Base-by-base conservation (phyloP, 73 alveolate genomes). In the Stentor roeselii region DNA sequence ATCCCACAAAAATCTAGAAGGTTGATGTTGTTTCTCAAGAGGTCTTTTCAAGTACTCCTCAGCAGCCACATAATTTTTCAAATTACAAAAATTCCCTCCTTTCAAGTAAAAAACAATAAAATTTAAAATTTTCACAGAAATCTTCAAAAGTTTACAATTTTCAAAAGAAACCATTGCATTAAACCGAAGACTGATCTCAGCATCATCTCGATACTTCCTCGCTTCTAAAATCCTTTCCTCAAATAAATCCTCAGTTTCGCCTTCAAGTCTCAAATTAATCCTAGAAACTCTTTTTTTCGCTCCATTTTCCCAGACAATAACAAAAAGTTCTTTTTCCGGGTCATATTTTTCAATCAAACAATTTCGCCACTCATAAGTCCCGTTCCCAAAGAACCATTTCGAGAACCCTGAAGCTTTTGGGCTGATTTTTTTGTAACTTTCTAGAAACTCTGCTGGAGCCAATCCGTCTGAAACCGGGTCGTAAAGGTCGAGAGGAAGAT, bases 341-440 rank as follows among this genome's bases (percentile, higher is more conserved):
- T 86, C 78, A 67, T 89, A 89, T 39, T 61, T 76, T 4, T 82
- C 40, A 34, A 86, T 89, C 32, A 67, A 86, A 61, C 95, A 89
- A 2, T 80, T 58, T 75, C 86, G 67, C 82, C 82, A 39, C 74
- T 89, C 92, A 34, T 60, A 87, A 0, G 90, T 87, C 2, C 92
- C 95, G 75, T 86, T 76, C 1, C 92, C 89, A 78, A 82, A 89
- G 78, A 86, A 87, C 90, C 95, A 89, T 83, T 87, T 89, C 31
- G 90, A 76, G 21, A 41, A 50, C 36, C 86, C 95, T 6, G 60
- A 36, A 61, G 83, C 40, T 50, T 39, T 42, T 27, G 86, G 59
- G n/a, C 30, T 32, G 1, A 36, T 39, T 6, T 21, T 21, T 76
- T 15, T 21, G 31, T 14, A 27, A 21, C 39, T 76, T 41, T 76